Evolutionary conservation across 805 yeast species (phyloP), one percentile per base, ranked within the genome.

Genomic region (Jamesozyma gamospora): DNA sequence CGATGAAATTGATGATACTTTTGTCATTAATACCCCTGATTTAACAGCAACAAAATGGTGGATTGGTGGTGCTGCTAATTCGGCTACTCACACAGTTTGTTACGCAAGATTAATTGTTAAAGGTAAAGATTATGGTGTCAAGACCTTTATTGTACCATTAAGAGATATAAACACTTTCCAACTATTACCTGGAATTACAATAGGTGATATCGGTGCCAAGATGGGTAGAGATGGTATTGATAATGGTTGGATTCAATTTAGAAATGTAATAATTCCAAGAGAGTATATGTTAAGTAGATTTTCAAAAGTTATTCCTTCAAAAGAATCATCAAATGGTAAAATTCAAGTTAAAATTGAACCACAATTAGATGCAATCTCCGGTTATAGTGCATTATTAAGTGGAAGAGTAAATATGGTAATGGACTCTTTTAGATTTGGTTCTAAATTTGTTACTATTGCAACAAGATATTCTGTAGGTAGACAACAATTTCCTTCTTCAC

Each of bases 1-100:
- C 58, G 79, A 85, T 58, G 64, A 67, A 15, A 64, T 63, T 14
- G 71, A 70, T 24, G 84, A 85, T 51, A 77, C 77, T 46, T 83
- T 88, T 55, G 58, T 72, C 40, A 77, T 88, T 53, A 74, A 84
- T 57, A 88, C 96, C 11, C 96, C 96, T 1, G 83, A 87, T 56
- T 61, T 83, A 40, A 88, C 94, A 28, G 96, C 96, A 33, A 87
- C 96, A 19, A 88, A 88, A 61, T 88, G 96, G 96, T 88, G 96
- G 96, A 88, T 88, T 53, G 96, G 96, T 35, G 96, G 96, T 52
- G 96, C 96, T 32, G 96, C 96, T 10, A 94, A 85, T 62, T 79
- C 94, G 16, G 85, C 96, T 5, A 85, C 88, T 24, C 96, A 88
- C 64, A 69, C 85, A 18, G 76, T 79, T n/a, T 82, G 77, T 19